Evolutionary conservation across 2,329 filamentous ascomycete genomes (phyloP), one percentile per base, ranked within the genome.

Genomic region (Cladosporium velox): DNA sequence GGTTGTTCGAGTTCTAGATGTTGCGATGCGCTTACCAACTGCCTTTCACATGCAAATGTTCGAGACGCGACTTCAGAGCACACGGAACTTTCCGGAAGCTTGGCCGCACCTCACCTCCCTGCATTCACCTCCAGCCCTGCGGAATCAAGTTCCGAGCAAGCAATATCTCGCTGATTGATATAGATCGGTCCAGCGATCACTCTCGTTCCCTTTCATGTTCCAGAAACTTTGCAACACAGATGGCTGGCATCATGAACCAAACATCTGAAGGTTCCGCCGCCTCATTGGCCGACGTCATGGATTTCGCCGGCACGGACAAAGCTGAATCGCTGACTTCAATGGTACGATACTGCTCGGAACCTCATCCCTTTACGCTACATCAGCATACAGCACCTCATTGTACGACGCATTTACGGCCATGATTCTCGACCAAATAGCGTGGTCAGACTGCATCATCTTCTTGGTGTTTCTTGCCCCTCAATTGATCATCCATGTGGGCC

Each of bases 371-470:
- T 47, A 47, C 41, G 41, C 41, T 24, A 12, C 41, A 47, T 47
- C n/a, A 47, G n/a, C 41, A 47, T 47, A 2, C 41, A 47, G n/a
- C n/a, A 47, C n/a, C 41, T 47, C 41, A 21, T 47, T 47, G 41
- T 47, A 10, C 41, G 41, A 47, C 41, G 41, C n/a, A 52, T 12
- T 26, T n/a, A 12, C 51, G 15, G 79, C 67, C 68, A 93, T 93
- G 90, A 89, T 92, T 67, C 82, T 95, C 51, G 86, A 86, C 41
- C 88, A 90, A 66, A 86, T 95, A 54, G 91, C 89, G 7, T 90
- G 90, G 77, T 76, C 92, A 32, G 92, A 95, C 80, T 93, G 90
- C 79, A 66, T 90, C 34, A 86, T 88, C 66, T 95, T 93, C 74
- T 84, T 91, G 59, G 61, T 89, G 51, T 89, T 91, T 72, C 84